Conservation (phyloP, 257 asterid genomes). For the Ilex aquifolium region DNA sequence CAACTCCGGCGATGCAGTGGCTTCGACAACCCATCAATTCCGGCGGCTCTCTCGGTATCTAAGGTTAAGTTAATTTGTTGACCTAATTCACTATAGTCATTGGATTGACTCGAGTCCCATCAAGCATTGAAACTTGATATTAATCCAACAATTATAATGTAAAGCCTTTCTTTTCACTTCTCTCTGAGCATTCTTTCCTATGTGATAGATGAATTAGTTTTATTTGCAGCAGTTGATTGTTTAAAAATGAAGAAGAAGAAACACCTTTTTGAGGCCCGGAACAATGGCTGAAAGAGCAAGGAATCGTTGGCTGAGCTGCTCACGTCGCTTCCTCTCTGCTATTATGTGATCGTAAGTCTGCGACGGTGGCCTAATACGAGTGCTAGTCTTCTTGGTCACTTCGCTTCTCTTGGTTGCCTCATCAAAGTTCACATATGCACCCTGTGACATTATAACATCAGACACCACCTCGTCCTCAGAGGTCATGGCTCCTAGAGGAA, state of each 20-base stretch:
- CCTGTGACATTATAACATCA: neutral
- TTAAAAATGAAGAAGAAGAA: neutral
- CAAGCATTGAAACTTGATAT: too few relatives aligned
- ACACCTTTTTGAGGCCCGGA: slow-evolving; percentile 42
- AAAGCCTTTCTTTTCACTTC: too few relatives aligned
- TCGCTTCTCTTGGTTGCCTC: neutral
- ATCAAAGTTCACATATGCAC: neutral
- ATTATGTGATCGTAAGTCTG: slow-evolving; percentile 22
- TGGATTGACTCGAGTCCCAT: too few relatives aligned
- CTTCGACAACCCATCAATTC: too few relatives aligned
- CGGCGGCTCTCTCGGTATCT: too few relatives aligned
- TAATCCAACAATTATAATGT: too few relatives aligned
- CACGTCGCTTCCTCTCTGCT: slow-evolving; percentile 42
- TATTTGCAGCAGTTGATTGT: too few relatives aligned
- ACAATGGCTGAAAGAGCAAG: slow-evolving; percentile 35
- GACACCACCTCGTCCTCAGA: slow-evolving; percentile 1
- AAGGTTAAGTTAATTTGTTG: too few relatives aligned
- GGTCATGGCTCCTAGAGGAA: neutral
- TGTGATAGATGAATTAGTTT: too few relatives aligned
- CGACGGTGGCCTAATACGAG: neutral
- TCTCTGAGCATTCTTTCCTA: too few relatives aligned
- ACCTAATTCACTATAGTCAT: too few relatives aligned
- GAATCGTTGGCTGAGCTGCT: slow-evolving; percentile 32
- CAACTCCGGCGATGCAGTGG: too few relatives aligned
- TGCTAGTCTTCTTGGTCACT: neutral